phyloP scores from a whole-genome alignment of 2,329 filamentous ascomycete species.

The Xylariomycetidae sp. region DNA sequence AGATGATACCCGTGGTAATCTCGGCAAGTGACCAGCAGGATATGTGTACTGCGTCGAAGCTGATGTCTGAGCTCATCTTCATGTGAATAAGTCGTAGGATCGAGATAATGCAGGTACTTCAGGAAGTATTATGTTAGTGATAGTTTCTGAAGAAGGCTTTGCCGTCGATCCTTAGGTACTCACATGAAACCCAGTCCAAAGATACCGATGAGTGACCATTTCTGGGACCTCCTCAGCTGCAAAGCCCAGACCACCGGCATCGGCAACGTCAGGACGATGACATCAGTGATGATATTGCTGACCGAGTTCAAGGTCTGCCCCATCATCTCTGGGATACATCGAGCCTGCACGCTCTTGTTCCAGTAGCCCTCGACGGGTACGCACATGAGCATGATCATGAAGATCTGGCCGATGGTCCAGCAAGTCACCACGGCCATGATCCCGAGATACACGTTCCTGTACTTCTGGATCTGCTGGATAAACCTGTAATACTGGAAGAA shows the following conservation, averaged over 20 bases:
- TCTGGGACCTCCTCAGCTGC: neutral
- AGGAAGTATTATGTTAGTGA: too few species aligned
- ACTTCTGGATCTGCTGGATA: neutral
- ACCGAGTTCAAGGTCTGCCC: neutral
- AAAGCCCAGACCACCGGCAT: neutral
- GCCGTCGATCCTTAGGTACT: too few species aligned
- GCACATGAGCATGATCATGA: neutral
- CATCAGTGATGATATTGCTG: neutral
- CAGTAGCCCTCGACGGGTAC: neutral
- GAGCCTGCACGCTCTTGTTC: neutral
- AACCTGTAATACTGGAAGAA: neutral
- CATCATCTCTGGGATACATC: neutral
- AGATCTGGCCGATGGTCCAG: neutral
- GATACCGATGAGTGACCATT: neutral
- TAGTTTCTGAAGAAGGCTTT: too few species aligned
- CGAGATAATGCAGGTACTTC: neutral
- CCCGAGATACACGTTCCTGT: neutral
- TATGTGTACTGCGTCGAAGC: neutral
- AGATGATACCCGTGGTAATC: neutral
- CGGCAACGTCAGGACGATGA: neutral
- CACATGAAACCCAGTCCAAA: neutral
- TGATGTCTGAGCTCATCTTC: neutral
- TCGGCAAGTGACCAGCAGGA: neutral
- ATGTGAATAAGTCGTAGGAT: neutral
- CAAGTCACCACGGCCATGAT: neutral